Evolutionary conservation across 495 filamentous ascomycete species (phyloP).

Genomic region (Daldinia grandis): DNA sequence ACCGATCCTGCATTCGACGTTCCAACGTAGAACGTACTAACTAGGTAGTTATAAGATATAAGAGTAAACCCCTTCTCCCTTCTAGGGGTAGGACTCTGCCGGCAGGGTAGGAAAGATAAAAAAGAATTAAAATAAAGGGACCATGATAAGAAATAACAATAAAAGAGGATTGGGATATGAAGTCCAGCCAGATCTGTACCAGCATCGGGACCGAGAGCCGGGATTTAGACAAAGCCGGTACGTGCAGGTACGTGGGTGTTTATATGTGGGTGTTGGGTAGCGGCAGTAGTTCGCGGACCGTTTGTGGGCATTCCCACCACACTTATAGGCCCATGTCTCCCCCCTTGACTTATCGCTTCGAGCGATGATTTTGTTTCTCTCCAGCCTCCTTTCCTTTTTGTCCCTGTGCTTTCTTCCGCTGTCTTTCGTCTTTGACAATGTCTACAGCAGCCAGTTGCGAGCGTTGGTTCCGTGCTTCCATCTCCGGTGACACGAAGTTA

Average conservation of each 20-base stretch:
- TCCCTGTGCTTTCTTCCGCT: conserved; percentile 1
- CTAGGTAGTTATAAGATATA: background rate
- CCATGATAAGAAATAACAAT: conserved; percentile 14
- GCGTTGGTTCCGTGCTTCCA: background rate
- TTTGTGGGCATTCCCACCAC: conserved; percentile 17
- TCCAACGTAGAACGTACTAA: conserved; percentile 1
- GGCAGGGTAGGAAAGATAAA: background rate
- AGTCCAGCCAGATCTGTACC: background rate
- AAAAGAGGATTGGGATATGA: conserved; percentile 11
- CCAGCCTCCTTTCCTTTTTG: background rate
- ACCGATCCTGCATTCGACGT: conserved; percentile 20
- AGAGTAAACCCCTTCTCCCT: background rate
- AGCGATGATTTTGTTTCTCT: background rate
- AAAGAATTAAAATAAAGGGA: no score
- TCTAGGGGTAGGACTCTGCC: background rate
- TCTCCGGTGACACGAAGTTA: conserved; percentile 11
- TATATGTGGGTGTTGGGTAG: background rate
- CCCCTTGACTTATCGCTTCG: conserved; percentile 5
- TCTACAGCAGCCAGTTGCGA: conserved; percentile 18
- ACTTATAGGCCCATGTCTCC: conserved; percentile 15
- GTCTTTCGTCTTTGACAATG: conserved; percentile 29
- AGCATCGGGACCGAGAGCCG: conserved; percentile 15
- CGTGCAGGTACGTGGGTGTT: no score
- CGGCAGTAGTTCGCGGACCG: conserved; percentile 34
- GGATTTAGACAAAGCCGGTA: background rate